Conservation (phyloP, 495 filamentous ascomycete genomes). For the Aspergillus bridgeri region DNA sequence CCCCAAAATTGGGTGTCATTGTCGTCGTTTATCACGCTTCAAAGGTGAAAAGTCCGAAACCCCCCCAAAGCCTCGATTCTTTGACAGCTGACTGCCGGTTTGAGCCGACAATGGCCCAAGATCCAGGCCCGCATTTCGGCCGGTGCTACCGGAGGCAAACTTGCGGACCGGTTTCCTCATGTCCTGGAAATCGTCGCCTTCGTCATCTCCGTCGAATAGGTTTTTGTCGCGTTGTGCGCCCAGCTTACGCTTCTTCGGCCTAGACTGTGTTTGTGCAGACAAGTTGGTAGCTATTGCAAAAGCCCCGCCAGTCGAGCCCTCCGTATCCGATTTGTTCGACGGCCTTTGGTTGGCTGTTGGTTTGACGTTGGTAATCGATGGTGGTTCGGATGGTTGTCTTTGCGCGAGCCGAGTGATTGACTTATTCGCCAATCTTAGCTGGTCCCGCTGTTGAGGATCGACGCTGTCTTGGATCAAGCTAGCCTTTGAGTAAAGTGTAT, state of each 20-base stretch:
- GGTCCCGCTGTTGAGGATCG: background rate
- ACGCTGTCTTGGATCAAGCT: background rate
- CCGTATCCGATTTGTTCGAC: background rate
- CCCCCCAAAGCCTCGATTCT: slow-evolving; percentile 25
- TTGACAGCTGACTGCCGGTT: slow-evolving; percentile 14
- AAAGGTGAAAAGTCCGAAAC: slow-evolving; percentile 69
- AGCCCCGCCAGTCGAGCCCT: slow-evolving; percentile 4
- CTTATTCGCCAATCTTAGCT: background rate
- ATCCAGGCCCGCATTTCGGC: slow-evolving; percentile 19
- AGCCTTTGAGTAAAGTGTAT: background rate
- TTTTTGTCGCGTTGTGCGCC: slow-evolving; percentile 58
- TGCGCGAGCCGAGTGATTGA: background rate
- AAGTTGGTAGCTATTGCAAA: slow-evolving; percentile 1
- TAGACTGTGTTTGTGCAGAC: slow-evolving; percentile 43
- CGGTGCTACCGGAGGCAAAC: slow-evolving; percentile 8
- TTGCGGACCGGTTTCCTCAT: slow-evolving; percentile 33
- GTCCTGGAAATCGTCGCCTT: slow-evolving; percentile 33
- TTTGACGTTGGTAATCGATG: background rate
- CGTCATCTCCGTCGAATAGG: slow-evolving; percentile 76
- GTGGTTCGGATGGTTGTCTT: background rate
- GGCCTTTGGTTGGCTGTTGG: slow-evolving; percentile 3
- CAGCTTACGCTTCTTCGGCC: slow-evolving; percentile 75
- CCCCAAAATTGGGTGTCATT: background rate
- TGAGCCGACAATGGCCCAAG: slow-evolving; percentile 19
- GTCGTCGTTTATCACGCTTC: slow-evolving; percentile 68